Evolutionary conservation across 2,329 filamentous ascomycete genomes (phyloP).

Genomic region (Cordyceps farinosa): DNA sequence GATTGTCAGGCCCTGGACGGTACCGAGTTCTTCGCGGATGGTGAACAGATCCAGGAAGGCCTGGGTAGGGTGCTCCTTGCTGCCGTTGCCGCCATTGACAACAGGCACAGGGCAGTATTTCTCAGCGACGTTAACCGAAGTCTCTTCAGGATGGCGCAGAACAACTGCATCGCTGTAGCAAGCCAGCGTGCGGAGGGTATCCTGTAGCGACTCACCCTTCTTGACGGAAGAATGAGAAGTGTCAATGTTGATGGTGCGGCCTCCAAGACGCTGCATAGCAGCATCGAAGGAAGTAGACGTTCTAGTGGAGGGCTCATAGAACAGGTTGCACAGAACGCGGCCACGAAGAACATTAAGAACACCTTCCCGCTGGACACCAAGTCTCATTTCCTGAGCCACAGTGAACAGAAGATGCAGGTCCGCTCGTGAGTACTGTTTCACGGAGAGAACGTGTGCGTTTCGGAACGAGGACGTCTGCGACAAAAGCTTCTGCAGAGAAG

Average conservation of each 20-base stretch:
- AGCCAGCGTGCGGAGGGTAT: conserved; percentile 87
- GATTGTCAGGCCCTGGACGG: conserved; percentile 90
- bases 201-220: conserved; percentile 92
- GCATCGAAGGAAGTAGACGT: conserved; percentile 96
- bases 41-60: conserved; percentile 97
- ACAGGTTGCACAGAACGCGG: conserved; percentile 83
- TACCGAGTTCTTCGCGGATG: conserved; percentile 94
- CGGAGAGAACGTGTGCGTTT: conserved; percentile 83
- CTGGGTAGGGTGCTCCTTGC: conserved; percentile 94
- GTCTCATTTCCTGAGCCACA: conserved; percentile 94
- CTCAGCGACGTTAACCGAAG: conserved; percentile 74
- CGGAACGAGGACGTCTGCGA: conserved; percentile 78
- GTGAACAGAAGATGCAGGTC: conserved; percentile 94
- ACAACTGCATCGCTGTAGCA: conserved; percentile 95
- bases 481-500: conserved; percentile 69
- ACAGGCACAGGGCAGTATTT: conserved; percentile 88
- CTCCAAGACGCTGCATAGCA: conserved; percentile 96
- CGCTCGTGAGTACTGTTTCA: conserved; percentile 81
- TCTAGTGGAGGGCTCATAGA: conserved; percentile 95
- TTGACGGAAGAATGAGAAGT: conserved; percentile 83
- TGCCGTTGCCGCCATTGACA: conserved; percentile 96
- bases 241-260: conserved; percentile 75
- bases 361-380: conserved; percentile 89
- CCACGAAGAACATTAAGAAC: conserved; percentile 84
- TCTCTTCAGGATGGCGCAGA: conserved; percentile 85